Conservation (phyloP, 2,329 filamentous ascomycete species). For the Penicillium janthinellum region DNA sequence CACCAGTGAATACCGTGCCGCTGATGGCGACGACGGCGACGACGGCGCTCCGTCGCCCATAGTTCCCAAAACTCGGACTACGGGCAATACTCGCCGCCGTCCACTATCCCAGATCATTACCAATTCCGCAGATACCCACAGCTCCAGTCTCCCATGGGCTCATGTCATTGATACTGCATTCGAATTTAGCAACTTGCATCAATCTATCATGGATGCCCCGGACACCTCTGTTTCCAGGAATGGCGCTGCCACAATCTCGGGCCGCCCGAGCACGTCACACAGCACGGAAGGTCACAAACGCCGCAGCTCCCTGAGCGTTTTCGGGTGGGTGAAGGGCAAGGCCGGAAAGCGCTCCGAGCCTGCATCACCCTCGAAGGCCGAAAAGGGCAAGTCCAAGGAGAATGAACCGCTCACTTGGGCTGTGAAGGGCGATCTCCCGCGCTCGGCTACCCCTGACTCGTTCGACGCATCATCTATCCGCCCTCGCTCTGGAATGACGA, state of each 20-base stretch:
- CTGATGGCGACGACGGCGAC: slow-evolving; percentile 26
- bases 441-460: slow-evolving; percentile 18
- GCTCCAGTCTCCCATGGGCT: slow-evolving; percentile 20
- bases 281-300: slow-evolving; percentile 37
- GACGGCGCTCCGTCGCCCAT: slow-evolving; percentile 40
- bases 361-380: slow-evolving; percentile 1
- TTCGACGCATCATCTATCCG: slow-evolving; percentile 15
- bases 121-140: slow-evolving; percentile 18
- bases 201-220: slow-evolving; percentile 32
- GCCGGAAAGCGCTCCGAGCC: slow-evolving; percentile 28
- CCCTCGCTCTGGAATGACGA: slow-evolving; percentile 14
- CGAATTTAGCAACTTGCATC: slow-evolving; percentile 23
- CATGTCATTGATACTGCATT: slow-evolving; percentile 9
- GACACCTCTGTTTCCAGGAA: slow-evolving; percentile 18
- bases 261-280: slow-evolving; percentile 31
- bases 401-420: slow-evolving; percentile 20
- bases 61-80: slow-evolving; percentile 33
- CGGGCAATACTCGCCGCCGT: slow-evolving; percentile 14
- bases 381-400: slow-evolving; percentile 17
- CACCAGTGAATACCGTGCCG: slow-evolving; percentile 24
- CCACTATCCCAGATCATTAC: slow-evolving; percentile 19
- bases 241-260: slow-evolving; percentile 20
- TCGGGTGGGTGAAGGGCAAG: slow-evolving; percentile 45
- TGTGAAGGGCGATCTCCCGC: slow-evolving; percentile 16
- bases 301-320: slow-evolving; percentile 40